Conservation (phyloP, 2,329 filamentous ascomycete genomes). For the Beauveria australis region DNA sequence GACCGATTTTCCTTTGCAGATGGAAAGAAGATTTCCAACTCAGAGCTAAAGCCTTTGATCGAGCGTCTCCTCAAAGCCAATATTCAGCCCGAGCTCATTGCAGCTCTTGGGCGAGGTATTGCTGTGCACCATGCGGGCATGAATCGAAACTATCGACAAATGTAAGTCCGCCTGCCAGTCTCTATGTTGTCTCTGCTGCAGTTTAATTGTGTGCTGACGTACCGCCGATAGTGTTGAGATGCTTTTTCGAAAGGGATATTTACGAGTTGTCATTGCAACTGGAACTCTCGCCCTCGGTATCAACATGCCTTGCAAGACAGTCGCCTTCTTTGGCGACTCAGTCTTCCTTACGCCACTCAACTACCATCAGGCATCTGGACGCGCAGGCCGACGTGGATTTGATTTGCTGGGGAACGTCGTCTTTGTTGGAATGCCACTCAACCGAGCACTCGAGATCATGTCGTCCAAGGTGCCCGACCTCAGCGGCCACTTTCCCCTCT, state of each 20-base stretch:
- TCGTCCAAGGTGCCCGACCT: constrained; percentile 67
- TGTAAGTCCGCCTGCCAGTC: constrained; percentile 26
- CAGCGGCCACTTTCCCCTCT: constrained; percentile 70
- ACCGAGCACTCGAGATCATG: constrained; percentile 60
- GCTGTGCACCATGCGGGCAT: constrained; percentile 74
- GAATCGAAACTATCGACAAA: constrained; percentile 68
- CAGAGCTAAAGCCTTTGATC: constrained; percentile 51
- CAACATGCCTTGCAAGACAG: constrained; percentile 79
- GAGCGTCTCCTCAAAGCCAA: constrained; percentile 41
- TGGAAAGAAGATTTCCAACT: constrained; percentile 44
- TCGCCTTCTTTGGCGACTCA: constrained; percentile 67
- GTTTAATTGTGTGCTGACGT: not conserved
- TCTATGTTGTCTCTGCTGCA: not conserved
- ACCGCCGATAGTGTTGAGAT: constrained; percentile 50
- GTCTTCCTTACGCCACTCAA: constrained; percentile 67
- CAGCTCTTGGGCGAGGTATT: constrained; percentile 57
- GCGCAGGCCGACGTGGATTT: constrained; percentile 72
- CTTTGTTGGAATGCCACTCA: constrained; percentile 56
- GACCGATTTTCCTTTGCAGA: constrained; percentile 61
- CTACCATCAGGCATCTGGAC: constrained; percentile 68
- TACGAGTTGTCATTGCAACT: constrained; percentile 65
- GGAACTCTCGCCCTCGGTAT: constrained; percentile 70
- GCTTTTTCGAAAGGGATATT: constrained; percentile 63
- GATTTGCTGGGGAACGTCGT: constrained; percentile 75
- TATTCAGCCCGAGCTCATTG: constrained; percentile 45